Evolutionary conservation across 1,284 basidiomycete genomes (phyloP).

Genomic region (Irpex rosettiformis): DNA sequence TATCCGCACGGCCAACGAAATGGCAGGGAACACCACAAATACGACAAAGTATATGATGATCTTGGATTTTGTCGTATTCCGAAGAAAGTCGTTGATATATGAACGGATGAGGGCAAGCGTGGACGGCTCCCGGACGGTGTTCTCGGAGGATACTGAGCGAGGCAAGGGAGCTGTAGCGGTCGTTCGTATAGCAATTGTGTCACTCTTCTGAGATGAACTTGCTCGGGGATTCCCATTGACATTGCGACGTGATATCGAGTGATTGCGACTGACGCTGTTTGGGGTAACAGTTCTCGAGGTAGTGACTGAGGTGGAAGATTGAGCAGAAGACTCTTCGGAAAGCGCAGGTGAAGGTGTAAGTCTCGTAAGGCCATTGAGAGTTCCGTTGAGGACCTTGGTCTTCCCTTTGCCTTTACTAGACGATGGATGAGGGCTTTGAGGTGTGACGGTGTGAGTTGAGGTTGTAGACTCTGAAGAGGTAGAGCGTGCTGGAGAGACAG

Average conservation of each 20-base stretch:
- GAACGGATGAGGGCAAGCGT: conserved; percentile 27
- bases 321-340: conserved; percentile 21
- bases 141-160: conserved; percentile 16
- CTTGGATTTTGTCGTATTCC: conserved; percentile 28
- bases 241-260: conserved; percentile 16
- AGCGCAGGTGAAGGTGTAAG: conserved; percentile 17
- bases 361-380: conserved; percentile 11
- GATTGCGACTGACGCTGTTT: conserved; percentile 3
- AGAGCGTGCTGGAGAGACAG: conserved; percentile 45
- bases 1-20: conserved; percentile 54
- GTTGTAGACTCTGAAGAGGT: conserved; percentile 28
- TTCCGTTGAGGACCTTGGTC: conserved; percentile 9
- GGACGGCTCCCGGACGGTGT: conserved; percentile 21
- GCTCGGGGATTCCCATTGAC: conserved; percentile 3
- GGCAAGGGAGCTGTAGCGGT: conserved; percentile 12
- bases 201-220: not conserved
- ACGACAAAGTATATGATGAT: conserved; percentile 50
- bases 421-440: conserved; percentile 23
- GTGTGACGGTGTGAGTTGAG: conserved; percentile 31
- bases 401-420: conserved; percentile 9
- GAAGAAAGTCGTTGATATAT: conserved; percentile 18
- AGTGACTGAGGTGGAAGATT: conserved; percentile 26
- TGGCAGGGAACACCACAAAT: conserved; percentile 56
- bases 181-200: conserved; percentile 1
- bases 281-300: conserved; percentile 29